Evolutionary conservation across 495 filamentous ascomycete species (phyloP).

Genomic region (Aspergillus affinis): DNA sequence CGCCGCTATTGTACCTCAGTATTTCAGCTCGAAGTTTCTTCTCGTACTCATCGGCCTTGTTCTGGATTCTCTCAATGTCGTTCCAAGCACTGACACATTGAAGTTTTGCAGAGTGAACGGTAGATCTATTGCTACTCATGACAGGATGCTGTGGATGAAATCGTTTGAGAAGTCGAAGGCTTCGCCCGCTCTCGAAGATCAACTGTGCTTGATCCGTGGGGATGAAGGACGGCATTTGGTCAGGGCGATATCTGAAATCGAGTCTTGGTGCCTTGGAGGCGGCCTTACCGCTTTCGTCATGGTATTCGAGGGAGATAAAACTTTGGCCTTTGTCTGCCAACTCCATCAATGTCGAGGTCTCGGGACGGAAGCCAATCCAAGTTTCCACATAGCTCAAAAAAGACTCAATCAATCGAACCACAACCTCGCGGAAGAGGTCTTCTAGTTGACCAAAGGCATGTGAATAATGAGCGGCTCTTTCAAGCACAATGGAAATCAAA

Average conservation of each 20-base stretch:
- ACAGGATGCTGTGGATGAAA: conserved; percentile 81
- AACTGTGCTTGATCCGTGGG: conserved; percentile 59
- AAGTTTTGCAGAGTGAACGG: conserved; percentile 54
- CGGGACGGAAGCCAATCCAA: conserved; percentile 72
- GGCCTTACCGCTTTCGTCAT: conserved; percentile 52
- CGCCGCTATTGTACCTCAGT: conserved; percentile 34
- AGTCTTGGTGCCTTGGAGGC: conserved; percentile 51
- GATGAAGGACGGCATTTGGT: conserved; percentile 66
- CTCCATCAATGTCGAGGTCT: conserved; percentile 45
- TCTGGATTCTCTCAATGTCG: conserved; percentile 63
- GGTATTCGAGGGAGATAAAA: conserved; percentile 60
- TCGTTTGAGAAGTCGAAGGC: conserved; percentile 67
- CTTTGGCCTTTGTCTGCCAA: conserved; percentile 44
- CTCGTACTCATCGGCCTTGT: conserved; percentile 64
- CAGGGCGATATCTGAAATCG: conserved; percentile 60
- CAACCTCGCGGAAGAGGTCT: conserved; percentile 62
- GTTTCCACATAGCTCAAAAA: conserved; percentile 72
- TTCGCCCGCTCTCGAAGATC: conserved; percentile 77
- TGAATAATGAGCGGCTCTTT: conserved; percentile 61
- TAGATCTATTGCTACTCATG: conserved; percentile 46
- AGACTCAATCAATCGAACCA: conserved; percentile 60
- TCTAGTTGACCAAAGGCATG: conserved; percentile 61
- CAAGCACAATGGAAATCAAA: conserved; percentile 65
- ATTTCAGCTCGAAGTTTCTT: conserved; percentile 44
- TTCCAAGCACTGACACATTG: conserved; percentile 77